phyloP scores from a whole-genome alignment of 192 early-diverging fungal species.

The Coemansia sp. region DNA sequence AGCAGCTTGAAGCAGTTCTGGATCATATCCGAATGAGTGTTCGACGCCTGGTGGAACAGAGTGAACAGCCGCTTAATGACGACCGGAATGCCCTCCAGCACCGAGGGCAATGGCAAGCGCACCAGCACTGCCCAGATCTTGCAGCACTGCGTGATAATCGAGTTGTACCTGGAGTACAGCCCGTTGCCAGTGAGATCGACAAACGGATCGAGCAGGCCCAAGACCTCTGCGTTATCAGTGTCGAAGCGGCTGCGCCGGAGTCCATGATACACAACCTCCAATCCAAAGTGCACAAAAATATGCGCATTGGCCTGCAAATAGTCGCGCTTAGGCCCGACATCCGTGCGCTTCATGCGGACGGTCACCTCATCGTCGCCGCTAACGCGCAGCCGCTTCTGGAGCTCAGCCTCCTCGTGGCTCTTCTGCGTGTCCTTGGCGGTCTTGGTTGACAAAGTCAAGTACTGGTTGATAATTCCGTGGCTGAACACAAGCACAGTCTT shows the following conservation, averaged over 20 bases:
- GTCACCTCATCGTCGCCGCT: slow-evolving; percentile 54
- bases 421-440: slow-evolving; percentile 55
- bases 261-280: slow-evolving; percentile 74
- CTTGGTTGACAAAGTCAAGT: slow-evolving; percentile 67
- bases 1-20: slow-evolving; percentile 84
- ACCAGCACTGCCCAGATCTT: slow-evolving; percentile 73
- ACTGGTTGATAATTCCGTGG: slow-evolving; percentile 84
- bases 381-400: slow-evolving; percentile 51
- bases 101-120: slow-evolving; percentile 68
- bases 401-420: slow-evolving; percentile 56
- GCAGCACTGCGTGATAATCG: slow-evolving; percentile 65
- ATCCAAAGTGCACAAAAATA: slow-evolving; percentile 90
- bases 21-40: slow-evolving; percentile 63
- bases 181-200: slow-evolving; percentile 76
- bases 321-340: slow-evolving; percentile 61
- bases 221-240: slow-evolving; percentile 55
- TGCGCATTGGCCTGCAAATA: slow-evolving; percentile 84
- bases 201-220: slow-evolving; percentile 76
- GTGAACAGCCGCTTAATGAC: slow-evolving; percentile 78
- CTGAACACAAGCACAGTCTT: slow-evolving; percentile 77
- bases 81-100: slow-evolving; percentile 64
- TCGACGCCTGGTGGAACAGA: slow-evolving; percentile 64
- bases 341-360: slow-evolving; percentile 68
- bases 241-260: slow-evolving; percentile 64
- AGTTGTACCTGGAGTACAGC: slow-evolving; percentile 78